These are phyloP conservation scores for Solanum sparsipilum DNA, from an alignment of 257 asterid species.

Conservation along the genomic window DNA sequence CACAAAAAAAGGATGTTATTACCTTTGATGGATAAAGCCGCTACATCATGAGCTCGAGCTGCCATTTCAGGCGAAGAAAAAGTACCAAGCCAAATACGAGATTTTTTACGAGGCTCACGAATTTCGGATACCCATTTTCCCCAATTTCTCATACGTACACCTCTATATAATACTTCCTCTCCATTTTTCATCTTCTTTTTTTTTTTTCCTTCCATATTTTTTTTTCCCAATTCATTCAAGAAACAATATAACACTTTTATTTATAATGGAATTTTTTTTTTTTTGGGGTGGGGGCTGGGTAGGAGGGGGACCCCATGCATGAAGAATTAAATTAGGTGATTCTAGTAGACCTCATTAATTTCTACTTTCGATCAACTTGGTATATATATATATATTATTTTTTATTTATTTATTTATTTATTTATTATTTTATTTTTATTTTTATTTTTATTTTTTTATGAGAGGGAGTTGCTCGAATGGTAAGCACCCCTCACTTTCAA, in stretches of 20 bases:
- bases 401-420: too few species aligned
- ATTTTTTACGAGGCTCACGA: slow-evolving; percentile 70
- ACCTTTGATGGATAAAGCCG: slow-evolving; percentile 20
- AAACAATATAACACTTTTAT: neutral
- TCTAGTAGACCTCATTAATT: neutral
- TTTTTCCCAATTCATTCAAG: neutral
- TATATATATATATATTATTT: too few species aligned
- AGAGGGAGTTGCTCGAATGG: too few species aligned
- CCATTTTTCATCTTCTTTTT: slow-evolving; percentile 32
- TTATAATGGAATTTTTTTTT: neutral
- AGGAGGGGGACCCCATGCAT: neutral
- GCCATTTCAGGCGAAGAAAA: slow-evolving; percentile 80
- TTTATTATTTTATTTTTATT: too few species aligned
- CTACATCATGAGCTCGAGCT: slow-evolving; percentile 90
- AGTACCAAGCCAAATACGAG: slow-evolving; percentile 77
- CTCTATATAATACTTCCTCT: slow-evolving; percentile 45
- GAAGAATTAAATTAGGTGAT: neutral
- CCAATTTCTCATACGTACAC: slow-evolving; percentile 82
- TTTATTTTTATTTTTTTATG: accelerated
- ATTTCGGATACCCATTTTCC: slow-evolving; percentile 95
- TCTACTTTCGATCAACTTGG: neutral
- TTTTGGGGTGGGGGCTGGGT: neutral
- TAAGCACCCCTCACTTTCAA: too few species aligned
- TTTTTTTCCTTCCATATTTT: neutral
- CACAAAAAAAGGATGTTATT: too few species aligned